phyloP scores from a whole-genome alignment of 768 basidiomycete genomes.

The Xerocomus brunneocitrinus region DNA sequence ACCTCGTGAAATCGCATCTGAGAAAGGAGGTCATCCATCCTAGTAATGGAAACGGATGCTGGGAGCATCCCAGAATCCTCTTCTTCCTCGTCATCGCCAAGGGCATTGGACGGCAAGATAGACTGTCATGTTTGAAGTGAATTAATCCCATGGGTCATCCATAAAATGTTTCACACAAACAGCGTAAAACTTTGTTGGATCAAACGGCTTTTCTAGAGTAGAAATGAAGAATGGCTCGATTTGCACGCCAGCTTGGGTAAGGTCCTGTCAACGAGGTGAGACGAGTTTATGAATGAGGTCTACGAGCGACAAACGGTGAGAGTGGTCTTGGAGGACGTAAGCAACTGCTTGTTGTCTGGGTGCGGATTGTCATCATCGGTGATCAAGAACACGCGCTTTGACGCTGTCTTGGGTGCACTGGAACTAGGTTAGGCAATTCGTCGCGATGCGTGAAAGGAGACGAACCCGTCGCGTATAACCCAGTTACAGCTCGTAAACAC shows the following conservation, averaged over 20 bases:
- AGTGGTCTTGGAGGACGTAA: slow-evolving; percentile 68
- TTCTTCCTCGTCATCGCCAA: slow-evolving; percentile 38
- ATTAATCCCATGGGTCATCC: neutral
- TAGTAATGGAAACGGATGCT: slow-evolving; percentile 68
- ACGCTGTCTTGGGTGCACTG: slow-evolving; percentile 82
- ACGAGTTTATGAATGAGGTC: neutral
- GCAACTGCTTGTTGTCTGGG: slow-evolving; percentile 51
- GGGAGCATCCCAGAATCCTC: slow-evolving; percentile 54
- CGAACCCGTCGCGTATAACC: slow-evolving; percentile 82
- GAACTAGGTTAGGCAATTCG: neutral
- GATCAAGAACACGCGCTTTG: slow-evolving; percentile 90
- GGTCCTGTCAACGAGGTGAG: slow-evolving; percentile 49
- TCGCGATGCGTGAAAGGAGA: slow-evolving; percentile 14
- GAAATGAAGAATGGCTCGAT: slow-evolving; percentile 91
- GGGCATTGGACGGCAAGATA: slow-evolving; percentile 50
- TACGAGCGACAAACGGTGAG: slow-evolving; percentile 45
- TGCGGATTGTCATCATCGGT: slow-evolving; percentile 64
- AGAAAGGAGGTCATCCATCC: slow-evolving; percentile 69
- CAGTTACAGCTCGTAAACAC: slow-evolving; percentile 89
- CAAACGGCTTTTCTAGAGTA: slow-evolving; percentile 61
- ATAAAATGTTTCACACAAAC: slow-evolving; percentile 37
- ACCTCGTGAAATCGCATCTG: slow-evolving; percentile 82
- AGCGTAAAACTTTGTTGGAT: slow-evolving; percentile 71
- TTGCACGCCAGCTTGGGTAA: slow-evolving; percentile 70
- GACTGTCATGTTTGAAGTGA: slow-evolving; percentile 37